Percentiles rank a stretch among this genome's conserved stretches.
These are phyloP conservation scores for Candida nitratophila DNA, from an alignment of 805 yeast species.

Conservation along the genomic window DNA sequence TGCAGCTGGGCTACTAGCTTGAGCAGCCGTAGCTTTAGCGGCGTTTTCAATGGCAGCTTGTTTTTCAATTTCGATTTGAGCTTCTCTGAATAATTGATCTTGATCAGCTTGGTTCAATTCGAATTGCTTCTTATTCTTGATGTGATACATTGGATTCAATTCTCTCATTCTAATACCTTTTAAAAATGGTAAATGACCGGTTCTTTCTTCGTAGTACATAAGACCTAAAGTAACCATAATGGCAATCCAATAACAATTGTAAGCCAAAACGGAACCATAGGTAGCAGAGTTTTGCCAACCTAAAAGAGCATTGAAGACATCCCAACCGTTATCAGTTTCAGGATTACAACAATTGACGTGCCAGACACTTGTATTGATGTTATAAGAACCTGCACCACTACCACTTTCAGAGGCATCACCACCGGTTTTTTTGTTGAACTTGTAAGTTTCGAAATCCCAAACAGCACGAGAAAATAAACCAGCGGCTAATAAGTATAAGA, in stretches of 20 bases:
- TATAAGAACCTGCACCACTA: slow-evolving; percentile 91
- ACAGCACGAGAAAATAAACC: slow-evolving; percentile 91
- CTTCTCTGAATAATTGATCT: slow-evolving; percentile 41
- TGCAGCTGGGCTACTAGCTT: too few relatives aligned
- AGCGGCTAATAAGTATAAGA: slow-evolving; percentile 83
- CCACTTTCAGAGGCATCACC: slow-evolving; percentile 95
- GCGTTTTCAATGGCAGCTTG: slow-evolving; percentile 23
- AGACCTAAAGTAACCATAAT: slow-evolving; percentile 47
- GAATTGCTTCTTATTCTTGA: slow-evolving; percentile 60
- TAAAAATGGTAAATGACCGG: slow-evolving; percentile 71
- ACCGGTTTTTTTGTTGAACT: slow-evolving; percentile 63
- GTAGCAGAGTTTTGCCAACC: slow-evolving; percentile 99
- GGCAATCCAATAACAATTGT: slow-evolving; percentile 82
- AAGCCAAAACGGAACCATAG: slow-evolving; percentile 82
- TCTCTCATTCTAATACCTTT: slow-evolving; percentile 40
- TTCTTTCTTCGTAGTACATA: slow-evolving; percentile 78
- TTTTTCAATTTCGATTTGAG: slow-evolving; percentile 24
- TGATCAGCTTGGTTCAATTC: slow-evolving; percentile 48
- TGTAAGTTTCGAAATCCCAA: slow-evolving; percentile 78
- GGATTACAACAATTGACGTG: slow-evolving; percentile 98
- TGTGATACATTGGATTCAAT: slow-evolving; percentile 66
- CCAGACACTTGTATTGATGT: slow-evolving; percentile 75
- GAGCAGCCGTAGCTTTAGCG: not conserved
- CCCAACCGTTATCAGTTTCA: slow-evolving; percentile 90
- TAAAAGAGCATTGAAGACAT: slow-evolving; percentile 84